Evolutionary conservation across 805 yeast genomes (phyloP), one percentile per base, ranked within the genome.

Genomic region (Metschnikowia peoriensis): DNA sequence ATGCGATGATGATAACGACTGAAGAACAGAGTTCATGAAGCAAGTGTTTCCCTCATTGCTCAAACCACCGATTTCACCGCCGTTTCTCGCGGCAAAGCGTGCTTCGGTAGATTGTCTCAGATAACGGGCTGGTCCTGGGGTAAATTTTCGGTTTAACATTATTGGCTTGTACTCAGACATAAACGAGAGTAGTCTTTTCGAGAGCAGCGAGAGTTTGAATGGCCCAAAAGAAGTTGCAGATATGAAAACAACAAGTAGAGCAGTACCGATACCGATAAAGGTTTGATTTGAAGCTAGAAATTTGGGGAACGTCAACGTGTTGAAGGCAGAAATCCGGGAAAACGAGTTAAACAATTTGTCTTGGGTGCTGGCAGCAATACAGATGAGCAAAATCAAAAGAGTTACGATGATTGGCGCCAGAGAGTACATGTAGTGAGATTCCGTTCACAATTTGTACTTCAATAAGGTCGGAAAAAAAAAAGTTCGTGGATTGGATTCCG

Each of bases 41-140:
- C 97, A 92, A 0, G 97, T 90, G 65, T 92, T 92, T 12, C 97
- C 97, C 58, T 89, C 96, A 66, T 92, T 92, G 53, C 81, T 79
- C 38, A 92, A 77, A 1, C 97, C 97, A 28, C 97, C 97, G 35
- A 89, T 80, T 49, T 79, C 81, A 1, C 92, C 92, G 52, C 93
- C 93, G 49, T 78, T 73, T 46, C 74, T 73, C 49, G 78, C 54
- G n/a, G 85, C 85, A 53, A 71, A 67, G 38, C 64, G 65, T 32
- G 63, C 58, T 47, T 71, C 72, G 44, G 62, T 62, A 27, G 70
- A 58, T 6, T 40, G 38, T 29, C 44, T 46, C 12, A 44, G 34
- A 8, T 46, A 49, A 8, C 47, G 50, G 28, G 52, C 12, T 35
- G 29, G 43, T 17, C 41, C 38, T 9, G 50, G 34, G 22, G 12